Base-by-base conservation (phyloP, 257 asterid species). In the Asclepias syriaca region DNA sequence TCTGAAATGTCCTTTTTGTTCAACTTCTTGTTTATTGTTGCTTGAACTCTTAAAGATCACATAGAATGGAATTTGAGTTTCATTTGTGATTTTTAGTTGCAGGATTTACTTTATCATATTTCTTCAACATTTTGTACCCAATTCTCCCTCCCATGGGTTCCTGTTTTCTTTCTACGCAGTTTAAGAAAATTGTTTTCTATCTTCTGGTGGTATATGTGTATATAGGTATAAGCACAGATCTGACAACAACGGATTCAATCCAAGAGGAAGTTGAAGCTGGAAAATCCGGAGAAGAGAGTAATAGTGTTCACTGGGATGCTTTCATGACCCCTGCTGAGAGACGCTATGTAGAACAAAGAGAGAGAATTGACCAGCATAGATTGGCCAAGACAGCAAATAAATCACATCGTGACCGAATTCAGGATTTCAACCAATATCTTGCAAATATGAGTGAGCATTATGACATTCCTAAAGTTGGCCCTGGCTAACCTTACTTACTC, bases 371-470 rank as follows among this genome's bases (percentile, higher is more conserved):
- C 76, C 75, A 70, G 46, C 87, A 84, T 9, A 91, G 85, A 86
- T 87, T 91, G 88, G 92, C 91, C 50, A 94, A 94, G 93, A 91
- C 93, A 1, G 85, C 97, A 16, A 74, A 91, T 72, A 94, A 91
- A 76, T 94, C 98, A 15, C 98, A 94, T 81, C 90, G 99, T 5
- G 97, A 91, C 63, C 90, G 97, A n/a, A 91, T 94, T 24, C 76
- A 87, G 83, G 99, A 94, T 78, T 94, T 94, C 91, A 94, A 94
- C 69, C 99, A 91, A 86, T 94, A 94, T 73, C 90, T 94, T 61
- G 99, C 99, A 4, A 91, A 94, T 79, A 89, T 94, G 97, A 94
- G 99, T 1, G 98, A 94, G 91, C 98, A 94, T 77, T 94, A 89
- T 49, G 98, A 93, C 88, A 93, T 93, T 24, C 97, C 98, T 49